Percentiles rank a stretch among this genome's conserved stretches.
These are phyloP conservation scores for Alternaria rosae DNA, from an alignment of 2,329 filamentous ascomycete species.

Conservation along the genomic window DNA sequence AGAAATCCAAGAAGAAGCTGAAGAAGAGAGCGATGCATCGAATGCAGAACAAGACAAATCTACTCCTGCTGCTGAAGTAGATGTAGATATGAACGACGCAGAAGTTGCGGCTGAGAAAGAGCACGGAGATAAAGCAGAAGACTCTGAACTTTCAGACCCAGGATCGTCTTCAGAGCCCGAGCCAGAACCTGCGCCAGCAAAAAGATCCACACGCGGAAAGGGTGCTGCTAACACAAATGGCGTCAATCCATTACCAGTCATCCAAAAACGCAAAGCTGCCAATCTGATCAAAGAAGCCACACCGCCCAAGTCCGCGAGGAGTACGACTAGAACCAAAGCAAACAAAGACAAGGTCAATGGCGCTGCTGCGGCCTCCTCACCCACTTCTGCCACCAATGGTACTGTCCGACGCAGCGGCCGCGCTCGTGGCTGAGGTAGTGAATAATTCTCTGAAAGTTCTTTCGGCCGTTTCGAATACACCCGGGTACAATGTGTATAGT, in stretches of 20 bases:
- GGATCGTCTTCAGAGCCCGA: slow-evolving; percentile 27
- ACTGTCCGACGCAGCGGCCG: slow-evolving; percentile 32
- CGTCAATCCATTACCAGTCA: slow-evolving; percentile 18
- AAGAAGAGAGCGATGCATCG: slow-evolving; percentile 25
- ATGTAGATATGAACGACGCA: slow-evolving; percentile 41
- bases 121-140: slow-evolving; percentile 15
- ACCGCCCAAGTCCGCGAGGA: slow-evolving; percentile 27
- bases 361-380: slow-evolving; percentile 11
- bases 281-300: slow-evolving; percentile 21
- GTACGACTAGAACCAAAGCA: slow-evolving; percentile 22
- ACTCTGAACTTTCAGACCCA: slow-evolving; percentile 21
- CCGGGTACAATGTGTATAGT: background rate
- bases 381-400: slow-evolving; percentile 26
- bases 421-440: slow-evolving; percentile 16
- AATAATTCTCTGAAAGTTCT: background rate
- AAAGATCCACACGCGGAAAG: slow-evolving; percentile 25
- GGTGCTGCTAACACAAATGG: slow-evolving; percentile 27
- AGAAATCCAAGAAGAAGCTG: slow-evolving; percentile 23
- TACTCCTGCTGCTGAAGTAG: slow-evolving; percentile 29
- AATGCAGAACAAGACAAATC: slow-evolving; percentile 22
- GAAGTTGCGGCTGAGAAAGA: slow-evolving; percentile 16
- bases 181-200: slow-evolving; percentile 24
- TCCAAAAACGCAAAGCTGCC: slow-evolving; percentile 26
- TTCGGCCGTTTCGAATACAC: background rate
- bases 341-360: slow-evolving; percentile 21